phyloP scores from a whole-genome alignment of 2,329 filamentous ascomycete genomes.

The Monosporascus cannonballus region DNA sequence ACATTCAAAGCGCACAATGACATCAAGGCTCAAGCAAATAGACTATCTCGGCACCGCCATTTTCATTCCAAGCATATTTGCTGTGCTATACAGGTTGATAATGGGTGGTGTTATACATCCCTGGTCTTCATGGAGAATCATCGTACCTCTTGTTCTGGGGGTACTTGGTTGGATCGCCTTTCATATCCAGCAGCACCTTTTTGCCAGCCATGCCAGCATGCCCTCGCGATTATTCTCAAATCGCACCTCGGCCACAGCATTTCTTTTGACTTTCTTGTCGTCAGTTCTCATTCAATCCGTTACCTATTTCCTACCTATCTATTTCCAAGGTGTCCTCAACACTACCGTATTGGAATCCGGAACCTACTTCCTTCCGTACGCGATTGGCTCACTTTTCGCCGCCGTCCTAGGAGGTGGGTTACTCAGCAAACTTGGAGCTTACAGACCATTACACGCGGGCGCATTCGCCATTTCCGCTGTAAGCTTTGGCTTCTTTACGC shows the following conservation, averaged over 20 bases:
- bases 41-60: conserved; percentile 31
- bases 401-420: conserved; percentile 25
- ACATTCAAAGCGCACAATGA: background rate
- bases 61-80: conserved; percentile 25
- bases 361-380: conserved; percentile 24
- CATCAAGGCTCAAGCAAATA: conserved; percentile 7
- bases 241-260: background rate
- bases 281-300: conserved; percentile 3
- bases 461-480: conserved; percentile 22
- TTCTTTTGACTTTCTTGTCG: background rate
- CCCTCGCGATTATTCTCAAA: conserved; percentile 24
- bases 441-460: conserved; percentile 22
- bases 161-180: conserved; percentile 3
- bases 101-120: conserved; percentile 10
- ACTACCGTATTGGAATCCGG: conserved; percentile 6
- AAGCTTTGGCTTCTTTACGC: conserved; percentile 21
- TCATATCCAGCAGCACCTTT: background rate
- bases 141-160: conserved; percentile 8
- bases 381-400: conserved; percentile 16
- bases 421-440: conserved; percentile 27
- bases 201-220: conserved; percentile 26
- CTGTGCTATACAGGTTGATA: conserved; percentile 30
- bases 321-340: conserved; percentile 1
- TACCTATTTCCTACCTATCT: conserved; percentile 30
- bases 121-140: conserved; percentile 5